Evolutionary conservation across 139 green algal species (phyloP).

Genomic region (Chlamydomonas schloesseri): DNA sequence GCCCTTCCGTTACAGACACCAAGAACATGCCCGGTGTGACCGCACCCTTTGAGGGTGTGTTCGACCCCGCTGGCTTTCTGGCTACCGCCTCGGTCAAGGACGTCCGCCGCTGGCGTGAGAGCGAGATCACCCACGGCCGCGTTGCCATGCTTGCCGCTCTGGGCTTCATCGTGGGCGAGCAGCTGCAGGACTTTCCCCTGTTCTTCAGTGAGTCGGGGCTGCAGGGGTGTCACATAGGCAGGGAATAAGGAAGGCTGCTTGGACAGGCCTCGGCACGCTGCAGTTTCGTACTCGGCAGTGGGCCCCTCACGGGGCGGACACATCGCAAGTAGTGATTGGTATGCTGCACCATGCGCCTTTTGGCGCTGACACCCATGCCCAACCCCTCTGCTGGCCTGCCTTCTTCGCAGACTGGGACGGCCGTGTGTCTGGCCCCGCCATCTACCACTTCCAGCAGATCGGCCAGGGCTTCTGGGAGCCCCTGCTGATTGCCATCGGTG

Average conservation of each 20-base stretch:
- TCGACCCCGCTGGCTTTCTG: constrained; percentile 62
- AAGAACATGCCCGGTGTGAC: constrained; percentile 73
- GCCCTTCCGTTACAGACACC: constrained; percentile 62
- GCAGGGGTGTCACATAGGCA: too few relatives aligned
- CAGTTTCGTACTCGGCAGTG: too few relatives aligned
- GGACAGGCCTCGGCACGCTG: too few relatives aligned
- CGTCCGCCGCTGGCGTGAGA: constrained; percentile 72
- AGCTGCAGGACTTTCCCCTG: constrained; percentile 56
- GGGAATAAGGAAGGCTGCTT: too few relatives aligned
- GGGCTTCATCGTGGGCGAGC: constrained; percentile 73
- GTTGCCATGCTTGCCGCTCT: constrained; percentile 80
- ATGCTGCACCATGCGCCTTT: too few relatives aligned
- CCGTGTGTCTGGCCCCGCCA: constrained; percentile 74
- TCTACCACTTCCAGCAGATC: constrained; percentile 91
- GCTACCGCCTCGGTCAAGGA: constrained; percentile 53
- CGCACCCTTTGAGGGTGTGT: constrained; percentile 65
- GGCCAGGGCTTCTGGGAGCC: constrained; percentile 70
- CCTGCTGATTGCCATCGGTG: constrained; percentile 74
- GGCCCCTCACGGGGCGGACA: too few relatives aligned
- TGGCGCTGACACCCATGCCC: too few relatives aligned
- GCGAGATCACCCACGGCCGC: constrained; percentile 82
- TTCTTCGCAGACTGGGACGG: constrained; percentile 55
- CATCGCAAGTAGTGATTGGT: too few relatives aligned
- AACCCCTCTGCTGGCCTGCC: too few relatives aligned
- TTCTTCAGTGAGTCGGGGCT: constrained; percentile 54